Base-by-base conservation (phyloP, 495 filamentous ascomycete species). In the Aspergillus bridgeri region DNA sequence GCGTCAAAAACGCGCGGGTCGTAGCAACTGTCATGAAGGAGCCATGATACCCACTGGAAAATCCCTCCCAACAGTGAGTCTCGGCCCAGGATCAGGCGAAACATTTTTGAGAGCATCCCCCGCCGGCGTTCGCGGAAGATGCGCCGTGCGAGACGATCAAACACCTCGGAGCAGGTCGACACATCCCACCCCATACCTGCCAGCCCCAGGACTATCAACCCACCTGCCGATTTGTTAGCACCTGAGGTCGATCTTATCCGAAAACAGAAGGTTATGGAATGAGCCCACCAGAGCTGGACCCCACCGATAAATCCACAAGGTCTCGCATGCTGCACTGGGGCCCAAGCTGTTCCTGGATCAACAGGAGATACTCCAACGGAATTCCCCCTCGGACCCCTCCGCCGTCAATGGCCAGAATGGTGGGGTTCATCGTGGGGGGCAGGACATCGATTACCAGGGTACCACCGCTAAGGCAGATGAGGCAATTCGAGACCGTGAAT, bases 321-420 rank as follows among this genome's bases (percentile, higher is more conserved):
- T 69, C 67, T 45, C 69, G 58, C 20, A 75, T 46, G 6, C 17
- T 48, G 42, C 58, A 70, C 9, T 52, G 3, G 17, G 54, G 54
- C 2, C 63, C 56, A 13, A 77, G 44, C 18, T 58, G 17, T 51
- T 67, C 62, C 45, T 77, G 57, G n/a, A 77, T 52, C 5, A 72
- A 47, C 9, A 62, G 27, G 2, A 75, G 61, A 44, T 67, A 69
- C 46, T 75, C 63, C 7, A 77, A 60, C 3, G 65, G 68, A 22
- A 75, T 62, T 13, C 73, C 62, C 19, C 67, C 73, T 20, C 68
- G 59, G 15, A 69, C 63, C 1, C 70, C 65, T 15, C 68, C 66
- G 23, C 70, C 62, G 50, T 77, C 68, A 47, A 77, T 67, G 38
- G 70, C 67, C 8, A 77, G 60, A 9, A 77, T 65, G 19, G 60